Conservation (phyloP, 495 filamentous ascomycete species). For the Tuber aestivum region DNA sequence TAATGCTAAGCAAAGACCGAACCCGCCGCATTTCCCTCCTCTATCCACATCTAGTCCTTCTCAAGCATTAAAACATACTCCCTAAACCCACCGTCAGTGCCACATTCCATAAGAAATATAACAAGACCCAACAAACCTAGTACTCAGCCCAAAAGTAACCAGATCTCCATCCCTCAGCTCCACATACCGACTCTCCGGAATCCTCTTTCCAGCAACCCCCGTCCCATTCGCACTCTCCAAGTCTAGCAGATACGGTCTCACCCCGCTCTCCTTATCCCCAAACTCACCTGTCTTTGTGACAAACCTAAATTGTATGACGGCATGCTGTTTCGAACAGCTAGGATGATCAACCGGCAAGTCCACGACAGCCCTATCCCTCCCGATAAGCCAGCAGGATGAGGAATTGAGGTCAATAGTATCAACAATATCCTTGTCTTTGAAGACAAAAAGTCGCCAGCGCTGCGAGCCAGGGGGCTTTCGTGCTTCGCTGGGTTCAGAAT, state of each 20-base stretch:
- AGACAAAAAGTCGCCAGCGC: slow-evolving; percentile 85
- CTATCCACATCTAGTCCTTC: slow-evolving; percentile 20
- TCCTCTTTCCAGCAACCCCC: slow-evolving; percentile 64
- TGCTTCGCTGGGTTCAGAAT: slow-evolving; percentile 89
- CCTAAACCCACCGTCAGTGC: slow-evolving; percentile 24
- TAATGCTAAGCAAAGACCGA: not conserved
- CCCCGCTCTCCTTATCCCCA: slow-evolving; percentile 71
- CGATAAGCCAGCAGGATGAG: slow-evolving; percentile 85
- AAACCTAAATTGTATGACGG: slow-evolving; percentile 86
- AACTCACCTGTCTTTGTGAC: slow-evolving; percentile 76
- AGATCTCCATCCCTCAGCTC: slow-evolving; percentile 86
- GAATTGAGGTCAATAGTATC: slow-evolving; percentile 69
- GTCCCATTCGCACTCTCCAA: slow-evolving; percentile 93
- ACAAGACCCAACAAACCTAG: slow-evolving; percentile 46
- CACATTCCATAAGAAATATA: not conserved
- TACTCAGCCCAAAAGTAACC: slow-evolving; percentile 77
- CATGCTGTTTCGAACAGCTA: slow-evolving; percentile 89
- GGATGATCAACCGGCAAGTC: slow-evolving; percentile 84
- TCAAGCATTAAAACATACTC: slow-evolving; percentile 79
- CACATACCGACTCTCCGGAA: slow-evolving; percentile 71
- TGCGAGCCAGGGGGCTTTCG: slow-evolving; percentile 75
- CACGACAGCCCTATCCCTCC: slow-evolving; percentile 69
- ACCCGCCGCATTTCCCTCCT: not conserved
- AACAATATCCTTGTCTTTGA: slow-evolving; percentile 74
- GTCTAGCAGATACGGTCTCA: slow-evolving; percentile 88